Conservation (phyloP, 352 stramenopile genomes). For the Globisporangium splendens region DNA sequence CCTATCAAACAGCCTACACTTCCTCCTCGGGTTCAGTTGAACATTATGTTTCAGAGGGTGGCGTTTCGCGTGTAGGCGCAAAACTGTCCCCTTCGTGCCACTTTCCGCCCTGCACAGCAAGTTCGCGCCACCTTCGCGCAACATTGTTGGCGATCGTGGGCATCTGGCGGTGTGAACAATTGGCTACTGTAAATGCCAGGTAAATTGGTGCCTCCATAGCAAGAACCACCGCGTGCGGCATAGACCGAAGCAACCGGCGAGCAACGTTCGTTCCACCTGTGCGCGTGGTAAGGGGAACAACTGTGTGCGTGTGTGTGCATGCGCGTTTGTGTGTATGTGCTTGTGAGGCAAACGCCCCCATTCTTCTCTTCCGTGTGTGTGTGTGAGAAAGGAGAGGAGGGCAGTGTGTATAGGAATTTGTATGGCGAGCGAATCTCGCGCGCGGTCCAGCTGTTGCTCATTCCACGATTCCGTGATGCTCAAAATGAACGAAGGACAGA, state of each 20-base stretch:
- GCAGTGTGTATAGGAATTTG: constrained; percentile 22
- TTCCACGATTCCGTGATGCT: constrained; percentile 4
- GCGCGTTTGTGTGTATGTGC: too few relatives aligned
- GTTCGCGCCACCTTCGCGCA: constrained; percentile 12
- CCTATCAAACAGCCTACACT: constrained; percentile 3
- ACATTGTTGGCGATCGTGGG: background rate
- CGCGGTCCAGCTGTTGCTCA: constrained; percentile 4
- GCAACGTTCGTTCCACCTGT: too few relatives aligned
- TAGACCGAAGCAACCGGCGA: too few relatives aligned
- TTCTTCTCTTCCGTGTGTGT: background rate
- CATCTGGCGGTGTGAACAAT: too few relatives aligned
- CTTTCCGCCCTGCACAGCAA: background rate
- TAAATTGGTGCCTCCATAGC: constrained; percentile 7
- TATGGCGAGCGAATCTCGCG: constrained; percentile 17
- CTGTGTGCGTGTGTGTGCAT: too few relatives aligned
- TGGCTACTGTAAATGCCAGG: background rate
- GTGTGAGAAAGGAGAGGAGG: too few relatives aligned
- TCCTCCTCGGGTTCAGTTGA: background rate
- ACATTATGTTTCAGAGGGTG: constrained; percentile 5
- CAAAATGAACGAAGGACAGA: too few relatives aligned
- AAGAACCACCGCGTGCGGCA: constrained; percentile 7
- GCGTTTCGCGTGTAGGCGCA: background rate
- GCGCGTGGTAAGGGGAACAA: too few relatives aligned
- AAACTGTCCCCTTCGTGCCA: background rate
- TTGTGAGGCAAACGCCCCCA: too few relatives aligned